These are phyloP conservation scores for Artemisia argyi DNA, from an alignment of 129 eudicot species.

Conservation along the genomic window DNA sequence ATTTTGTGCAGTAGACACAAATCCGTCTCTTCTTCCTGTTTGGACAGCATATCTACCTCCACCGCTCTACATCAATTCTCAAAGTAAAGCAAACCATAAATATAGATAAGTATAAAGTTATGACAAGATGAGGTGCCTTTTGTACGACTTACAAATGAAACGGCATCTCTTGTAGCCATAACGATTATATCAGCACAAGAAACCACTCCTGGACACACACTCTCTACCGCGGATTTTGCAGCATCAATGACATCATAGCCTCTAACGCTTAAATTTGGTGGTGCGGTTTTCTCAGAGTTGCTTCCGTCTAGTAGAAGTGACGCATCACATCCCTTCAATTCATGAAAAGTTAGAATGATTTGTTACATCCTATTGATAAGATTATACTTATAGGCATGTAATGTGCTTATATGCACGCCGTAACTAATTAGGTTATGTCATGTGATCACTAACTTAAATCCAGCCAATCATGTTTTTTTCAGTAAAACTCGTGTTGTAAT, in stretches of 20 bases:
- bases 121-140: not conserved
- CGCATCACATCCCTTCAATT: slow-evolving; percentile 73
- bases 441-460: no score
- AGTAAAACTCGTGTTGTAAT: no score
- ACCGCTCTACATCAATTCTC: slow-evolving; percentile 33
- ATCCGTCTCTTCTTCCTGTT: slow-evolving; percentile 75
- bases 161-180: slow-evolving; percentile 59
- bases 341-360: slow-evolving; percentile 2
- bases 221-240: slow-evolving; percentile 48
- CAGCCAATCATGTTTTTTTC: no score
- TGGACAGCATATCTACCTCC: slow-evolving; percentile 46
- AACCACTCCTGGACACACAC: slow-evolving; percentile 48
- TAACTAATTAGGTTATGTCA: no score
- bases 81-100: no score
- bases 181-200: slow-evolving; percentile 71
- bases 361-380: not conserved
- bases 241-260: slow-evolving; percentile 69
- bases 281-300: slow-evolving; percentile 52
- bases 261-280: slow-evolving; percentile 51
- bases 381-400: no score
- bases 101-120: no score
- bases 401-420: no score
- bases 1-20: slow-evolving; percentile 39
- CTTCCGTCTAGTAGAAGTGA: slow-evolving; percentile 59
- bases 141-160: slow-evolving; percentile 35